Conservation (phyloP, 2,329 filamentous ascomycete species). For the Colletotrichum sp. region DNA sequence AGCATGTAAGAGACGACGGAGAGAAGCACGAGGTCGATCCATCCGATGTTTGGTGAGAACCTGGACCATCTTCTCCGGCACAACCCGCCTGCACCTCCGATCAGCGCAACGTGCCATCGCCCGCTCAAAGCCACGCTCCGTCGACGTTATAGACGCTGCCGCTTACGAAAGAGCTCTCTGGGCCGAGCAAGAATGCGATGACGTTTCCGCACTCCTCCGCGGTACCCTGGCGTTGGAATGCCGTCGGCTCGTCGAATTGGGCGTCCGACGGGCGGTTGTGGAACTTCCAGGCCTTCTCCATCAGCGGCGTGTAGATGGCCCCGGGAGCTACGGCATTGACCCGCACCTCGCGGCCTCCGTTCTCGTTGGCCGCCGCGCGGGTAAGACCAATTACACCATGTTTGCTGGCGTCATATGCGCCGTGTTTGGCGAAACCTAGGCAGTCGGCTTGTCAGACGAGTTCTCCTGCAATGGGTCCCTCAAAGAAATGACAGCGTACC, state of each 20-base stretch:
- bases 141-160: slow-evolving; percentile 52
- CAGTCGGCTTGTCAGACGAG: not conserved
- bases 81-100: not conserved
- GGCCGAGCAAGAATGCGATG: slow-evolving; percentile 52
- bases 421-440: slow-evolving; percentile 35
- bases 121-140: slow-evolving; percentile 43
- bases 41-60: slow-evolving; percentile 79
- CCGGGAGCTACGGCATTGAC: slow-evolving; percentile 54
- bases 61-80: not conserved
- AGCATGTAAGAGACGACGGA: slow-evolving; percentile 82
- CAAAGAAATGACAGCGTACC: slow-evolving; percentile 22
- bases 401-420: slow-evolving; percentile 44
- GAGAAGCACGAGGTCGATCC: slow-evolving; percentile 79
- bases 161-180: slow-evolving; percentile 50
- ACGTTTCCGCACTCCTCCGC: slow-evolving; percentile 51
- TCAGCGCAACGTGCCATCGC: not conserved
- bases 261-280: slow-evolving; percentile 35
- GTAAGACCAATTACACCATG: slow-evolving; percentile 42
- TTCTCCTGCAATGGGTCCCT: not conserved
- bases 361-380: slow-evolving; percentile 40
- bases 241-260: slow-evolving; percentile 45
- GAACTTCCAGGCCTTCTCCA: slow-evolving; percentile 47
- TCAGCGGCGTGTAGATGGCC: slow-evolving; percentile 52
- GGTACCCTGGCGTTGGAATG: slow-evolving; percentile 48
- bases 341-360: slow-evolving; percentile 46